Conservation (phyloP, 148 eudicot species). For the Salicornia ramosissima region DNA sequence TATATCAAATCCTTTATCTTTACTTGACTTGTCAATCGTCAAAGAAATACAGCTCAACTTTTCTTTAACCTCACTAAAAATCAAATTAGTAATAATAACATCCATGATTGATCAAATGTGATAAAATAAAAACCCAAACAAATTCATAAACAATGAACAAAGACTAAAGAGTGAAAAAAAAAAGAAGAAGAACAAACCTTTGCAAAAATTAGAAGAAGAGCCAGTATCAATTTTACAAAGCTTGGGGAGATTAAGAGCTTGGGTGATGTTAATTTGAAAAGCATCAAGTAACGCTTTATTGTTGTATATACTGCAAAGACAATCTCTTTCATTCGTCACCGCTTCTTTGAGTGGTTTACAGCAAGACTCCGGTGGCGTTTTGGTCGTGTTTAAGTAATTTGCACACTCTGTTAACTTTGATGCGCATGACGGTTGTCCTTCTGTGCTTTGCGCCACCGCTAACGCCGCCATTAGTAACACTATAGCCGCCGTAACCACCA, state of each 20-base stretch:
- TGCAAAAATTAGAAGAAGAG: background rate
- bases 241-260: conserved; percentile 22
- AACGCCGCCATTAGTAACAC: background rate
- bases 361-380: conserved; percentile 17
- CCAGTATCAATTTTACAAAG: conserved; percentile 18
- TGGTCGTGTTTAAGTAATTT: conserved; percentile 15
- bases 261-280: conserved; percentile 19
- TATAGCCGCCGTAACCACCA: background rate
- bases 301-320: conserved; percentile 18
- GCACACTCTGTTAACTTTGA: conserved; percentile 9
- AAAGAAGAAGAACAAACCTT: conserved; percentile 2
- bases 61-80: too few species aligned
- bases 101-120: too few species aligned
- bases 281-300: background rate
- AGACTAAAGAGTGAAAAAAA: too few species aligned
- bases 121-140: too few species aligned
- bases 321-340: conserved; percentile 8
- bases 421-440: background rate
- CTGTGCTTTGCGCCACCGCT: background rate
- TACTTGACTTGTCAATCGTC: too few species aligned
- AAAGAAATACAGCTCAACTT: too few species aligned
- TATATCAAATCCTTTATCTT: too few species aligned
- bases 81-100: too few species aligned
- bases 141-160: too few species aligned
- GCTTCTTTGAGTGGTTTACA: conserved; percentile 19